phyloP scores from a whole-genome alignment of 306 rosid species.

The Vicia villosa region DNA sequence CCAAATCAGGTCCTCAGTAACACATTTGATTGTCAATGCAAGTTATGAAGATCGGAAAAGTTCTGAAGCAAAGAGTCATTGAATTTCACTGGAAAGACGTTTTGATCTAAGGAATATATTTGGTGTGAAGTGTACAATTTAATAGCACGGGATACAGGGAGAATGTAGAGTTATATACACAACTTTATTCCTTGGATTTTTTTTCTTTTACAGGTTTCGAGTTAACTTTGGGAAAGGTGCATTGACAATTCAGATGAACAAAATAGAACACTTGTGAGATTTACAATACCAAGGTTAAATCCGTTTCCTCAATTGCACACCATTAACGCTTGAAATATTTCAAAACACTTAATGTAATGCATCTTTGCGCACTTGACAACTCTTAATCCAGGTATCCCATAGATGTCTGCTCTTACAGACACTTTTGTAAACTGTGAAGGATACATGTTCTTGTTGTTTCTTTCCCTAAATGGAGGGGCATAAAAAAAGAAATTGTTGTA shows the following conservation, averaged over 20 bases:
- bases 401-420: neutral
- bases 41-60: neutral
- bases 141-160: neutral
- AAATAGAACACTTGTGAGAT: neutral
- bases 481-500: constrained; percentile 6
- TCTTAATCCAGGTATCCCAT: neutral
- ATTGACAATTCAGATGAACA: neutral
- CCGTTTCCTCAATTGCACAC: neutral
- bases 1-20: too few species aligned
- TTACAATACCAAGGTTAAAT: neutral
- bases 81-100: too few species aligned
- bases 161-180: too few species aligned
- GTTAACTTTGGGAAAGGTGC: neutral
- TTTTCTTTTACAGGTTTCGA: too few species aligned
- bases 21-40: neutral
- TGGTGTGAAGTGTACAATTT: too few species aligned
- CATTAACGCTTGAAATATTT: neutral
- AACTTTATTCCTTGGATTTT: too few species aligned
- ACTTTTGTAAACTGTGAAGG: constrained; percentile 5
- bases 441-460: neutral
- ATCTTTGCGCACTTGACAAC: neutral
- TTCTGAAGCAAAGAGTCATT: neutral
- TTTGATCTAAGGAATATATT: neutral
- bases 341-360: neutral
- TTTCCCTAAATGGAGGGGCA: constrained; percentile 9